Conservation (phyloP, 2,329 filamentous ascomycete species). For the Diaporthe capsici region DNA sequence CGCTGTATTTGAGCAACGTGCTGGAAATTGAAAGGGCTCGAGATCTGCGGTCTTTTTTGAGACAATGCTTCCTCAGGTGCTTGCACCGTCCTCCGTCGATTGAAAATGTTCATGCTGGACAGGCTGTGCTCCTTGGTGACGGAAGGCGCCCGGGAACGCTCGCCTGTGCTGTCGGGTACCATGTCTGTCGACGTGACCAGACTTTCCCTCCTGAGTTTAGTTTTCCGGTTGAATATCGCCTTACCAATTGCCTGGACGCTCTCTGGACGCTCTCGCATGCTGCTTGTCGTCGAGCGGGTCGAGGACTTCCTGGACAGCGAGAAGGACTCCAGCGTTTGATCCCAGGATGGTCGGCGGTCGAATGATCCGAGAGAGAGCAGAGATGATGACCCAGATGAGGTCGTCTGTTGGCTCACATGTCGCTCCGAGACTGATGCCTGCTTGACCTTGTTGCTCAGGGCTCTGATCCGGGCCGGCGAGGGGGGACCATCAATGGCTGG, state of each 20-base stretch:
- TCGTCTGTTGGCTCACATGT: constrained; percentile 62
- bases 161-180: constrained; percentile 44
- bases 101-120: constrained; percentile 56
- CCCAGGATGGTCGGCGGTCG: constrained; percentile 63
- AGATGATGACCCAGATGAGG: constrained; percentile 70
- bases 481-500: constrained; percentile 73
- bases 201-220: constrained; percentile 66
- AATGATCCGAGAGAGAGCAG: constrained; percentile 60
- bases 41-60: constrained; percentile 67
- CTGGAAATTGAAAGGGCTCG: constrained; percentile 76
- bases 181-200: constrained; percentile 63
- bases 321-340: constrained; percentile 62
- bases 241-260: constrained; percentile 73
- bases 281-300: constrained; percentile 67
- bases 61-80: constrained; percentile 48
- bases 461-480: constrained; percentile 71
- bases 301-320: constrained; percentile 70
- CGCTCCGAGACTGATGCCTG: constrained; percentile 64
- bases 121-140: constrained; percentile 38
- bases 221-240: constrained; percentile 69
- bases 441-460: constrained; percentile 72
- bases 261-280: constrained; percentile 69
- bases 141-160: constrained; percentile 47
- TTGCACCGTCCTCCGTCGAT: constrained; percentile 60
- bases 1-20: constrained; percentile 72